Conservation (phyloP, 306 rosid genomes). For the Casuarina glauca region DNA sequence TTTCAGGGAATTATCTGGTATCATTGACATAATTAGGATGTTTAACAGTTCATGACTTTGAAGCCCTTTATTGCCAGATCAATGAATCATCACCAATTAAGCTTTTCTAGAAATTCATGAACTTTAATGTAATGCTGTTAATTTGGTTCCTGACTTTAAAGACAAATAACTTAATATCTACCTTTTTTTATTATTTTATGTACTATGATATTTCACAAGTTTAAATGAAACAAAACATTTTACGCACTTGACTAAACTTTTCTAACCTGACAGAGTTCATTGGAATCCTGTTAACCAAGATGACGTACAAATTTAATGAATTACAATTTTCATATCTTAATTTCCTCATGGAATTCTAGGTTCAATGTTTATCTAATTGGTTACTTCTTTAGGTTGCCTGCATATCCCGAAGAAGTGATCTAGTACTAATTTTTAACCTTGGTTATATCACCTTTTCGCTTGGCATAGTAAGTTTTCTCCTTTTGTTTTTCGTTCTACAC, state of each 20-base stretch:
- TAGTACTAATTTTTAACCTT: constrained; percentile 65
- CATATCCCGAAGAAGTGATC: constrained; percentile 60
- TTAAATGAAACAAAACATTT: constrained; percentile 64
- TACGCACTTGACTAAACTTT: constrained; percentile 57
- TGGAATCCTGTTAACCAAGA: constrained; percentile 86
- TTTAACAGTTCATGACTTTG: constrained; percentile 79
- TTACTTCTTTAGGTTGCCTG: constrained; percentile 64
- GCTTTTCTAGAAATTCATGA: background rate
- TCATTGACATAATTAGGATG: constrained; percentile 82
- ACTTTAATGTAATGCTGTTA: background rate
- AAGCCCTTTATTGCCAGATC: constrained; percentile 67
- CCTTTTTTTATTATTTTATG: background rate
- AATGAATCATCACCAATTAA: constrained; percentile 37
- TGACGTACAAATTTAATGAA: constrained; percentile 51
- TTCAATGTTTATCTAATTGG: constrained; percentile 7
- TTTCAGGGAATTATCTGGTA: constrained; percentile 73
- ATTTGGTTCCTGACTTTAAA: background rate
- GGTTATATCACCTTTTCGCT: constrained; percentile 66
- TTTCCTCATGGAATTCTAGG: constrained; percentile 15
- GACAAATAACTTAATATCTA: background rate
- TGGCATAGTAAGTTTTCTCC: constrained; percentile 57
- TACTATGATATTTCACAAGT: background rate
- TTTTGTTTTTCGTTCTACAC: constrained; percentile 16
- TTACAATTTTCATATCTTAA: background rate
- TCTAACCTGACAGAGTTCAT: constrained; percentile 63